phyloP scores from a whole-genome alignment of 331 rosid genomes.

The Pyracantha coccinea region DNA sequence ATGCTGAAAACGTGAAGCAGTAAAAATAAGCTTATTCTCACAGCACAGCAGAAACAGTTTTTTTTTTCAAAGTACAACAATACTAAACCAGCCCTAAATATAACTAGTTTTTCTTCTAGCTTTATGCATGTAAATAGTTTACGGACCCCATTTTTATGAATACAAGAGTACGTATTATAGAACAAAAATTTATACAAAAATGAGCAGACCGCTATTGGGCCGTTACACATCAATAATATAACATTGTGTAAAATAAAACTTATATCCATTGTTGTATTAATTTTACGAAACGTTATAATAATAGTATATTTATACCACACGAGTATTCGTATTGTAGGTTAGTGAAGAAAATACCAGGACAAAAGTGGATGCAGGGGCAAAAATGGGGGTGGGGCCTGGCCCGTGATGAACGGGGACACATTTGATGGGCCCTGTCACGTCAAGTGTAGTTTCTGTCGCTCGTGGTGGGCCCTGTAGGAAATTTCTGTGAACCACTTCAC shows the following conservation, averaged over 20 bases:
- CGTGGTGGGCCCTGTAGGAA: background rate
- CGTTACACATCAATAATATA: background rate
- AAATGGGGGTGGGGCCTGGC: background rate
- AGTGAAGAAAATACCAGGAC: background rate
- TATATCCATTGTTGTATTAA: too few relatives aligned
- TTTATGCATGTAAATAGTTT: background rate
- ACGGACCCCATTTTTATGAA: background rate
- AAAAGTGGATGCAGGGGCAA: background rate
- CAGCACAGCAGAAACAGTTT: too few relatives aligned
- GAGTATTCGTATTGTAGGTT: background rate
- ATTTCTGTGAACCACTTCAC: background rate
- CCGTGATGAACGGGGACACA: background rate
- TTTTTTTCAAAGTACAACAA: too few relatives aligned
- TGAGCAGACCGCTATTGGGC: background rate
- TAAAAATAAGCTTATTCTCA: too few relatives aligned
- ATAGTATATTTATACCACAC: background rate
- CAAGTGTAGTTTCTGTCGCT: background rate
- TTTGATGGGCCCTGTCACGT: background rate
- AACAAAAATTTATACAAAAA: background rate
- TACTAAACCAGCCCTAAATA: background rate
- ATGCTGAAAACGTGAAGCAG: too few relatives aligned
- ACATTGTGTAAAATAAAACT: background rate
- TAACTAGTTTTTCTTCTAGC: background rate
- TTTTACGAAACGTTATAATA: too few relatives aligned
- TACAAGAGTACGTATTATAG: background rate